Percentiles rank a stretch among this genome's conserved stretches.
phyloP scores from a whole-genome alignment of 2,329 filamentous ascomycete genomes.

The Ceratocystiopsis brevicomis region DNA sequence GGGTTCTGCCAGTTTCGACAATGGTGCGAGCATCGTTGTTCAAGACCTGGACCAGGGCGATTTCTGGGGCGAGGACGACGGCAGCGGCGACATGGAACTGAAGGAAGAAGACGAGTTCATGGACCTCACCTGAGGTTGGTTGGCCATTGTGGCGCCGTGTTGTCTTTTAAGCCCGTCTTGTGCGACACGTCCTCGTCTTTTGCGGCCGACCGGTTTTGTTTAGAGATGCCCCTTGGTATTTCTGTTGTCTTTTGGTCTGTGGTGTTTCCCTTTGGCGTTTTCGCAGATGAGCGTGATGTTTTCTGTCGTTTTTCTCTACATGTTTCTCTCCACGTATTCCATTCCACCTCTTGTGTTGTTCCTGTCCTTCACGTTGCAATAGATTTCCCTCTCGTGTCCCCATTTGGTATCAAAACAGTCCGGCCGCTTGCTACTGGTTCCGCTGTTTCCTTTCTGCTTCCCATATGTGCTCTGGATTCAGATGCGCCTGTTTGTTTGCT shows the following conservation, averaged over 20 bases:
- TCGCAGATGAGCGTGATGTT: no score
- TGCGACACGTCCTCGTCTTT: not conserved
- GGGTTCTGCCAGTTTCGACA: slow-evolving; percentile 11
- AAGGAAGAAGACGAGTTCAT: slow-evolving; percentile 11
- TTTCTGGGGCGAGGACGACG: slow-evolving; percentile 53
- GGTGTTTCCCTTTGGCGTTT: no score
- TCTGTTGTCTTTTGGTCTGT: not conserved
- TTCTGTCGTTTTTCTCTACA: no score
- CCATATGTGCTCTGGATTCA: no score
- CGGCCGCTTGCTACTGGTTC: no score
- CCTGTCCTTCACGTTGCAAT: no score
- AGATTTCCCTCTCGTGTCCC: no score
- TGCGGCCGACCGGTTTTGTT: slow-evolving; percentile 1
- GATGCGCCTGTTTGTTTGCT: no score
- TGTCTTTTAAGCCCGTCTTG: slow-evolving; percentile 2
- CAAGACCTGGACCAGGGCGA: slow-evolving; percentile 33
- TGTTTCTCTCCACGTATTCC: no score
- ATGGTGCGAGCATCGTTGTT: slow-evolving; percentile 17
- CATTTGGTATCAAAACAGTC: no score
- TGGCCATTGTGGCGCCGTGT: not conserved
- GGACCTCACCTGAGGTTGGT: slow-evolving; percentile 5
- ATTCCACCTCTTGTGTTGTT: no score
- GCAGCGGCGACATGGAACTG: slow-evolving; percentile 40
- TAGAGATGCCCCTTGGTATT: not conserved
- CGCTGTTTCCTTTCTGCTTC: no score